Evolutionary conservation across 163 green algal species (phyloP).

Genomic region (Chloromonas sp.): DNA sequence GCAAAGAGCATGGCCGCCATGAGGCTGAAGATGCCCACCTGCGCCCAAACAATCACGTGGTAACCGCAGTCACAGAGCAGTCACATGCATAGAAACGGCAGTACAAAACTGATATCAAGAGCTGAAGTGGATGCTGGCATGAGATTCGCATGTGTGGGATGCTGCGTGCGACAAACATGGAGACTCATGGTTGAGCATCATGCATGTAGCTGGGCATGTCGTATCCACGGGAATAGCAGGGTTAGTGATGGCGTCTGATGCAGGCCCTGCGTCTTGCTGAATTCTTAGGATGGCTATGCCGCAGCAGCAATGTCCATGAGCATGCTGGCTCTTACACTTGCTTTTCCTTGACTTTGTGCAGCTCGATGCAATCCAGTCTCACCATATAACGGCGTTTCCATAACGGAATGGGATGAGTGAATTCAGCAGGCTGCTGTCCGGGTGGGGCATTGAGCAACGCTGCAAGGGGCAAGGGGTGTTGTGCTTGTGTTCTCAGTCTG

Average conservation of each 20-base stretch:
- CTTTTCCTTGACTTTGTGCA: background rate
- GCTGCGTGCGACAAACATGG: too few relatives aligned
- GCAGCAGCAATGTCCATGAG: too few relatives aligned
- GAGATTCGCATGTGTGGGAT: background rate
- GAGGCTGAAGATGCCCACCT: constrained; percentile 51
- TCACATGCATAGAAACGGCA: too few relatives aligned
- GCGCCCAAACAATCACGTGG: too few relatives aligned
- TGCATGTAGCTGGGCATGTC: background rate
- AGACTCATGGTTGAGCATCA: background rate
- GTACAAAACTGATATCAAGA: too few relatives aligned
- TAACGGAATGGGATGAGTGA: background rate
- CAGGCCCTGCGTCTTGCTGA: background rate
- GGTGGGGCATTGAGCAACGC: background rate
- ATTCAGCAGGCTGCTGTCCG: background rate
- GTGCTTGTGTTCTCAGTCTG: too few relatives aligned
- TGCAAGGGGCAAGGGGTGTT: background rate
- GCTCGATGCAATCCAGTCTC: background rate
- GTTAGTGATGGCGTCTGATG: background rate
- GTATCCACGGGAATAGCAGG: too few relatives aligned
- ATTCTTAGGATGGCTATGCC: too few relatives aligned
- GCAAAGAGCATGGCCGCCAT: constrained; percentile 67
- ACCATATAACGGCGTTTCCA: background rate
- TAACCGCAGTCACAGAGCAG: too few relatives aligned
- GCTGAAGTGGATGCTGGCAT: too few relatives aligned
- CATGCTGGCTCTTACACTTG: background rate